A percentile compares a stretch with the other conserved stretches of the same genome.
Conservation (phyloP, 306 rosid species). For the Datisca glomerata region DNA sequence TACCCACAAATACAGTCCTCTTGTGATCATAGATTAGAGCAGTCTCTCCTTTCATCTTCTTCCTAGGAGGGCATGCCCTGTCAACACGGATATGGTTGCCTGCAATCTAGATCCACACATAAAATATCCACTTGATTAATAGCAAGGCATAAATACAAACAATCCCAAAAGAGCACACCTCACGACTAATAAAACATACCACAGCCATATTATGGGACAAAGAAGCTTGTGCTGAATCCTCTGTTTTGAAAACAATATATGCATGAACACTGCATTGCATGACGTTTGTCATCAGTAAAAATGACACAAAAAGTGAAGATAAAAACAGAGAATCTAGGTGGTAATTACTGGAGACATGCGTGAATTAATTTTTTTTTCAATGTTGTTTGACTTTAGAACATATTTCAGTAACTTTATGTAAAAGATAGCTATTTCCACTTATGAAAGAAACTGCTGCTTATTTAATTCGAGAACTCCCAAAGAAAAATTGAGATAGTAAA, state of each 20-base stretch:
- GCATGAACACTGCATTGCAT: conserved; percentile 64
- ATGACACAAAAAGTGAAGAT: background rate
- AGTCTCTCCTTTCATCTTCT: conserved; percentile 68
- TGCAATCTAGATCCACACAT: conserved; percentile 41
- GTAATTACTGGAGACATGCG: no score
- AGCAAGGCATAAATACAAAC: background rate
- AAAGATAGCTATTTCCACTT: no score
- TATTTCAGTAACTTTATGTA: no score
- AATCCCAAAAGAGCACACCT: background rate
- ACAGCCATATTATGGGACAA: conserved; percentile 14
- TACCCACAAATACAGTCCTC: conserved; percentile 92
- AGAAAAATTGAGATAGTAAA: no score
- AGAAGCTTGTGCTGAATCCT: conserved; percentile 69
- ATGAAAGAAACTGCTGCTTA: no score
- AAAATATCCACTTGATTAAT: conserved; percentile 3
- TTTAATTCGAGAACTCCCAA: no score
- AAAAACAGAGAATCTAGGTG: background rate
- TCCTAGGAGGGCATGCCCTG: conserved; percentile 96
- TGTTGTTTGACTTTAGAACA: no score
- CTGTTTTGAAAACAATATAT: conserved; percentile 64
- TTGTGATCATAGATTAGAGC: conserved; percentile 50
- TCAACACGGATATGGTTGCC: conserved; percentile 94
- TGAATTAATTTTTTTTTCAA: no score
- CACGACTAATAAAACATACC: conserved; percentile 33
- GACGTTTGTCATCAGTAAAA: conserved; percentile 12